Conservation (phyloP, 2,329 filamentous ascomycete species). For the Plectosphaerella plurivora region DNA sequence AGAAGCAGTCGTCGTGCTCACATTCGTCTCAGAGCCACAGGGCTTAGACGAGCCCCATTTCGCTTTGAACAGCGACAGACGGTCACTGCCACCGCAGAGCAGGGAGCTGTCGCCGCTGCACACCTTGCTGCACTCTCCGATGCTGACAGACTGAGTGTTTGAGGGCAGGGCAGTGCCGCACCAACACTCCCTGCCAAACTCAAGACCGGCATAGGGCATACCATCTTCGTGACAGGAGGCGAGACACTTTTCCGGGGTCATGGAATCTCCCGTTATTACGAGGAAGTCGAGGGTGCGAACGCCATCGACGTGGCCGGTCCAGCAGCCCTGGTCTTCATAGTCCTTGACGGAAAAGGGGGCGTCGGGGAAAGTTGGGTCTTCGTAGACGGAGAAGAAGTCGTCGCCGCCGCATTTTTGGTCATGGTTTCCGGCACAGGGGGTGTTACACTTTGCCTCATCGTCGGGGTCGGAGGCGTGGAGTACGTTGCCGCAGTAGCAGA, state of each 20-base stretch:
- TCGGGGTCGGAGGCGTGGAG: constrained; percentile 45
- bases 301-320: constrained; percentile 35
- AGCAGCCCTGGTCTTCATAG: constrained; percentile 60
- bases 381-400: constrained; percentile 40
- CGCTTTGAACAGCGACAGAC: constrained; percentile 41
- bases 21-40: constrained; percentile 27
- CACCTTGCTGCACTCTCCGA: constrained; percentile 39
- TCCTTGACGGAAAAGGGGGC: constrained; percentile 40
- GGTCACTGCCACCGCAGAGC: constrained; percentile 37
- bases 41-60: constrained; percentile 45
- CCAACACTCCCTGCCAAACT: constrained; percentile 35
- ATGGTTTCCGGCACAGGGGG: constrained; percentile 44
- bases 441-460: constrained; percentile 48
- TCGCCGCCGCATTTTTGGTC: constrained; percentile 41
- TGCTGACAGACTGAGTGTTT: constrained; percentile 28
- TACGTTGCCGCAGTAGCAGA: constrained; percentile 49
- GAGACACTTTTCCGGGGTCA: constrained; percentile 40
- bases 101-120: constrained; percentile 43
- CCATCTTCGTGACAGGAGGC: constrained; percentile 36
- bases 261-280: constrained; percentile 20
- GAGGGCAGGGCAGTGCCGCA: constrained; percentile 50
- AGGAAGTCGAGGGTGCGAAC: constrained; percentile 41
- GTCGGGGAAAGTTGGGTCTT: constrained; percentile 42
- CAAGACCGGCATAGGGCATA: constrained; percentile 43
- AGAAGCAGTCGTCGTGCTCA: background rate